A percentile compares a stretch with the other conserved stretches of the same genome.
Evolutionary conservation across 768 basidiomycete species (phyloP).

Genomic region (Kondoa subrosea): DNA sequence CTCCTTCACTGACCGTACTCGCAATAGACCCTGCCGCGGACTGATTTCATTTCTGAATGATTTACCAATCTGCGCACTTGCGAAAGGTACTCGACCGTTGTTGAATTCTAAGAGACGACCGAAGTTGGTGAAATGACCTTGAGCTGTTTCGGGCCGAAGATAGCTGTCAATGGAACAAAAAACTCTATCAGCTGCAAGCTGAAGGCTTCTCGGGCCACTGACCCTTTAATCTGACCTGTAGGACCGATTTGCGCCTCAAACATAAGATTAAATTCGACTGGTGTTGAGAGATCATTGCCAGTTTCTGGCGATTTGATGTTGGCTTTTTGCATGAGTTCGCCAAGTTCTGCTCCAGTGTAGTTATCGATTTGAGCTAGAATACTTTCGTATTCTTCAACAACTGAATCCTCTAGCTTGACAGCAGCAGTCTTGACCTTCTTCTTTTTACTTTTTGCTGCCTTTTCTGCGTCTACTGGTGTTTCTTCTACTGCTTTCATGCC

Average conservation of each 20-base stretch:
- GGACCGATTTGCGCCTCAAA: slow-evolving; percentile 94
- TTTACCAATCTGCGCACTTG: slow-evolving; percentile 88
- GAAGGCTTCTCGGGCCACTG: too few species aligned
- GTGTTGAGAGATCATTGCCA: slow-evolving; percentile 77
- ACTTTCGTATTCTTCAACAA: slow-evolving; percentile 58
- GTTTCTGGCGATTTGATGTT: slow-evolving; percentile 78
- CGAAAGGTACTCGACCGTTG: slow-evolving; percentile 89
- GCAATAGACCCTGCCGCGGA: slow-evolving; percentile 83
- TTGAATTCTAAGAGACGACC: slow-evolving; percentile 92
- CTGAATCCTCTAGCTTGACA: slow-evolving; percentile 55
- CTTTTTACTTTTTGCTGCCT: slow-evolving; percentile 55
- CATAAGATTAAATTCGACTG: slow-evolving; percentile 96
- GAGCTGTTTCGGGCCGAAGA: slow-evolving; percentile 93
- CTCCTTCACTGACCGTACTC: slow-evolving; percentile 47
- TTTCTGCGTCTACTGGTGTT: slow-evolving; percentile 30
- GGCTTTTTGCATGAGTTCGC: slow-evolving; percentile 63
- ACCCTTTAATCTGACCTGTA: slow-evolving; percentile 92
- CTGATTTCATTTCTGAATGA: slow-evolving; percentile 98
- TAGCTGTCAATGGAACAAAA: slow-evolving; percentile 53
- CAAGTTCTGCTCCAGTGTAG: slow-evolving; percentile 73
- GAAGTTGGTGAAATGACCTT: slow-evolving; percentile 98
- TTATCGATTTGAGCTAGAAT: slow-evolving; percentile 87
- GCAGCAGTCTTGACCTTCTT: slow-evolving; percentile 49
- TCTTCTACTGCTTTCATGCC: slow-evolving; percentile 35
- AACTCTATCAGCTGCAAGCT: too few species aligned